These are phyloP conservation scores for Aphanomyces stellatus DNA, from an alignment of 352 stramenopile species.

Conservation along the genomic window DNA sequence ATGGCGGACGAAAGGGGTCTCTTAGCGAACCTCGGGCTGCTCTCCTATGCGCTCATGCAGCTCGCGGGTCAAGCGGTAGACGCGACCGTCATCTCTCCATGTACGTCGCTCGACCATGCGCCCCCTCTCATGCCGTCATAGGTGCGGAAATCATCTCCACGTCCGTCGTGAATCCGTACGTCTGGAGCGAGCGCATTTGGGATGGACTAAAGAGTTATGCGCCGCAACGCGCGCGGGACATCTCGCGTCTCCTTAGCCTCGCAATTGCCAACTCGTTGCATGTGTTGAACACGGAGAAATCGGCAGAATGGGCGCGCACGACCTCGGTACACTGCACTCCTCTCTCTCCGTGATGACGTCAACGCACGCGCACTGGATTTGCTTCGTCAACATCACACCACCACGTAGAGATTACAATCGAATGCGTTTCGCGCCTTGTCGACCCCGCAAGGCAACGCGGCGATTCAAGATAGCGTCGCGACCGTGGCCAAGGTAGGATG, in stretches of 20 bases:
- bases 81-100: conserved; percentile 5
- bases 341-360: too few species aligned
- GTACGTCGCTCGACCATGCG: neutral
- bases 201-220: conserved; percentile 61
- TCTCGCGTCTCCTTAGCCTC: conserved; percentile 52
- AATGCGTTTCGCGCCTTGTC: conserved; percentile 41
- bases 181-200: conserved; percentile 68
- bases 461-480: conserved; percentile 54
- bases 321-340: too few species aligned
- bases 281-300: conserved; percentile 45
- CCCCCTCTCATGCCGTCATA: neutral
- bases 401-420: conserved; percentile 31
- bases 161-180: conserved; percentile 69
- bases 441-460: conserved; percentile 43
- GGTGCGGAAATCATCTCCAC: conserved; percentile 18
- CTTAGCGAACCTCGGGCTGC: neutral
- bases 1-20: neutral
- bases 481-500: conserved; percentile 40
- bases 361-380: neutral
- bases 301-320: conserved; percentile 28
- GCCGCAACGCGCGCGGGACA: conserved; percentile 57
- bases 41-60: conserved; percentile 13
- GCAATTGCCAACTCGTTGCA: conserved; percentile 44
- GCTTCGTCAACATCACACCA: neutral
- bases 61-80: conserved; percentile 12